Evolutionary conservation across 2,329 filamentous ascomycete species (phyloP).

Genomic region (Tolypocladium cylindrosporum): DNA sequence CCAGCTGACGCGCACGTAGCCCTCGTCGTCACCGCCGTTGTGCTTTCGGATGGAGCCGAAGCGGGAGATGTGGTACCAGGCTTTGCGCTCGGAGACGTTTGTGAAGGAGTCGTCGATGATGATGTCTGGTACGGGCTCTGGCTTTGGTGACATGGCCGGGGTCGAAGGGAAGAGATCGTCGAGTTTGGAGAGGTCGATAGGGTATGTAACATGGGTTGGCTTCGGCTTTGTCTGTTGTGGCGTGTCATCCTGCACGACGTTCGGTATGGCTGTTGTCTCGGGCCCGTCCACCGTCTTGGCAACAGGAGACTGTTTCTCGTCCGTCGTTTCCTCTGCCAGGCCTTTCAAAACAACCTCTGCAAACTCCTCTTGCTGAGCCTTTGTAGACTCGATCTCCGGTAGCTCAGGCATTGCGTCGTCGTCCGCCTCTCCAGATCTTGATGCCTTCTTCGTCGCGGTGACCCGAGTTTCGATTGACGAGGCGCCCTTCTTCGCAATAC

Average conservation of each 20-base stretch:
- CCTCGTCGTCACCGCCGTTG: slow-evolving; percentile 46
- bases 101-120: slow-evolving; percentile 43
- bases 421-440: not conserved
- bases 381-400: not conserved
- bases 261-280: not conserved
- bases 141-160: slow-evolving; percentile 13
- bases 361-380: not conserved
- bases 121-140: slow-evolving; percentile 31
- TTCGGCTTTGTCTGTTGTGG: slow-evolving; percentile 1
- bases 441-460: not conserved
- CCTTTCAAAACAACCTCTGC: not conserved
- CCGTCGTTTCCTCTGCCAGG: not conserved
- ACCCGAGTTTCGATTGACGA: not conserved
- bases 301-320: not conserved
- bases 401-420: not conserved
- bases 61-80: slow-evolving; percentile 56
- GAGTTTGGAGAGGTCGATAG: slow-evolving; percentile 23
- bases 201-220: slow-evolving; percentile 9
- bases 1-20: slow-evolving; percentile 52
- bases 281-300: not conserved
- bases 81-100: slow-evolving; percentile 47
- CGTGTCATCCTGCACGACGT: not conserved
- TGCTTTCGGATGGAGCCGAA: slow-evolving; percentile 48
- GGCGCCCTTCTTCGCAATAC: slow-evolving; percentile 20
- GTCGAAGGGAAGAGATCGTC: slow-evolving; percentile 21